Conservation (phyloP, 1,284 basidiomycete species). For the Puccinia hordei region DNA sequence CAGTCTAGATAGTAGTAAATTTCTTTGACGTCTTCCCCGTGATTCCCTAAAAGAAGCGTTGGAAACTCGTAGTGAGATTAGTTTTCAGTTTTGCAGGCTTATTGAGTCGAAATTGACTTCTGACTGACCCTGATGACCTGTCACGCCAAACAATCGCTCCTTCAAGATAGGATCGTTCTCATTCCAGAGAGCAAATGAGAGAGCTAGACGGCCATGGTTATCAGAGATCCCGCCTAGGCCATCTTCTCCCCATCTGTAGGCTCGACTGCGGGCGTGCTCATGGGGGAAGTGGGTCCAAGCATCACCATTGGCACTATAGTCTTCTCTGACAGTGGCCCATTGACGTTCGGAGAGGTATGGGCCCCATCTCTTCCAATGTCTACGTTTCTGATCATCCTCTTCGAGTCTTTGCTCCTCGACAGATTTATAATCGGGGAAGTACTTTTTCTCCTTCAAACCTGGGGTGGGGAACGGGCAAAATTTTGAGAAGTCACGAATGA, state of each 20-base stretch:
- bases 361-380: conserved; percentile 97
- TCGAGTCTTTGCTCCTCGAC: conserved; percentile 64
- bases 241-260: conserved; percentile 98
- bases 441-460: conserved; percentile 53
- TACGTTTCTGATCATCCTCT: conserved; percentile 69
- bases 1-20: conserved; percentile 98
- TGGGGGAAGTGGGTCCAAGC: conserved; percentile 98
- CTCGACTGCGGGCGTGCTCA: conserved; percentile 86
- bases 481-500: conserved; percentile 49
- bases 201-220: conserved; percentile 90
- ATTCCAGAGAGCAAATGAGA: conserved; percentile 91
- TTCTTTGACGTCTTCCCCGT: conserved; percentile 98
- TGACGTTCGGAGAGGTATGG: conserved; percentile 95
- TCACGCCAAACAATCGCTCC: conserved; percentile 89
- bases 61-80: neutral
- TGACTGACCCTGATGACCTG: conserved; percentile 74
- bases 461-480: conserved; percentile 53
- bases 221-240: conserved; percentile 94
- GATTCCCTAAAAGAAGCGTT: conserved; percentile 69
- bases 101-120: neutral
- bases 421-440: conserved; percentile 56
- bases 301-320: conserved; percentile 93
- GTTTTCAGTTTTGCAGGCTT: neutral
- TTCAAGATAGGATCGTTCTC: conserved; percentile 91
- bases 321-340: conserved; percentile 98